phyloP scores from a whole-genome alignment of 495 filamentous ascomycete genomes.

The Hypomontagnella monticulosa region DNA sequence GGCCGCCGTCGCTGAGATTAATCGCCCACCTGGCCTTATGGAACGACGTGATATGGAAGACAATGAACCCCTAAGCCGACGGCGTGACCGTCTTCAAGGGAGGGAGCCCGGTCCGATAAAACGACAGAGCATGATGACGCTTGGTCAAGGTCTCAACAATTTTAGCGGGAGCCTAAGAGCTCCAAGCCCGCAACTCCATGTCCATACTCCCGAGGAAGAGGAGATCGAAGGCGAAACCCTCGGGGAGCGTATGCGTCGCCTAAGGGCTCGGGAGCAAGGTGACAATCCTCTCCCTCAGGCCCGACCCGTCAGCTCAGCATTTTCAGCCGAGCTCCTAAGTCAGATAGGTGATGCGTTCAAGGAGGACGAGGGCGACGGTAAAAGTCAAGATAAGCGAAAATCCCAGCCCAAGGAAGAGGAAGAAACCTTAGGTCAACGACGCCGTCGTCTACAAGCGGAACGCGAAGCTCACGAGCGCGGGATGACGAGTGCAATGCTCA shows the following conservation, averaged over 20 bases:
- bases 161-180: slow-evolving; percentile 29
- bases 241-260: slow-evolving; percentile 74
- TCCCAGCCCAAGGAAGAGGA: slow-evolving; percentile 66
- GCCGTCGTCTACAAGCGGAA: slow-evolving; percentile 80
- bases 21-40: slow-evolving; percentile 84
- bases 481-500: slow-evolving; percentile 39
- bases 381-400: slow-evolving; percentile 48
- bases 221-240: slow-evolving; percentile 82
- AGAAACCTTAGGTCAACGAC: slow-evolving; percentile 89
- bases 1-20: slow-evolving; percentile 60
- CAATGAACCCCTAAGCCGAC: slow-evolving; percentile 83
- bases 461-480: slow-evolving; percentile 63
- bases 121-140: slow-evolving; percentile 55
- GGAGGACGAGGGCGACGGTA: slow-evolving; percentile 40
- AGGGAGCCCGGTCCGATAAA: slow-evolving; percentile 49
- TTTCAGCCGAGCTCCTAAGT: slow-evolving; percentile 80
- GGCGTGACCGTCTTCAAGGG: slow-evolving; percentile 80
- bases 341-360: slow-evolving; percentile 69
- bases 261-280: slow-evolving; percentile 62
- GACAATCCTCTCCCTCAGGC: slow-evolving; percentile 59
- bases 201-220: slow-evolving; percentile 51
- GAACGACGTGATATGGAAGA: slow-evolving; percentile 88
- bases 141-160: slow-evolving; percentile 40
- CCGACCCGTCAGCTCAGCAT: slow-evolving; percentile 74
- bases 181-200: slow-evolving; percentile 42